Evolutionary conservation across 129 eudicot species (phyloP), one percentile per base, ranked within the genome.

Genomic region (Flaveria ramosissima): DNA sequence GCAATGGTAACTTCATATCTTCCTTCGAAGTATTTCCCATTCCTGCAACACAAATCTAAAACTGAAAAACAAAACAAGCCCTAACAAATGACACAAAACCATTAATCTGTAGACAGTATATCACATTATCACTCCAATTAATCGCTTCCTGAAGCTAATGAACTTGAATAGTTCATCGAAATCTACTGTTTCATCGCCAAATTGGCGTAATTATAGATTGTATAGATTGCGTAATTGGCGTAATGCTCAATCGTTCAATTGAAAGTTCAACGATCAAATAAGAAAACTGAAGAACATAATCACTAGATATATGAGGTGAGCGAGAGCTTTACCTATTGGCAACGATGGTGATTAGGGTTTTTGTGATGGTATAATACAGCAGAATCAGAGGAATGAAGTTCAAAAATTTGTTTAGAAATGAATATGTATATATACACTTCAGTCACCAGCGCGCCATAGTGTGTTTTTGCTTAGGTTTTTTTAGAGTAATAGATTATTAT

Each of bases 1-100:
- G 78, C 62, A 94, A 88, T 7, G 98, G 97, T 30, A 67, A 51
- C 71, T 68, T 89, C 71, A 91, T 70, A 70, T 91, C 98, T 46
- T 82, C 89, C 47, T 75, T 79, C 60, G 91, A 88, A 48, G 85
- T 87, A 47, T 39, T 68, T 13, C 84, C 96, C 98, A 91, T 87
- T 63, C 51, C 82, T 74, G 55, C 32, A 39, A 75, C 23, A 56
- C 36, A 67, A 67, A 81, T 57, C 14, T 42, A 52, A 5, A 42
- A 66, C 13, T 43, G 12, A 43, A 43, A 32, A 5, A 4, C 41
- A 36, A 4, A 36, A 36, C 41, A 36, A 36, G 7, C 41, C 41
- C 41, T 36, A 36, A 36, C 7, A 36, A 1, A 36, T 36, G 41
- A 36, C 41, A 36, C 41, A 36, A 4, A 36, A 36, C 7, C 41